Evolutionary conservation across 768 basidiomycete genomes (phyloP).

Genomic region (Candolleomyces aberdarensis): DNA sequence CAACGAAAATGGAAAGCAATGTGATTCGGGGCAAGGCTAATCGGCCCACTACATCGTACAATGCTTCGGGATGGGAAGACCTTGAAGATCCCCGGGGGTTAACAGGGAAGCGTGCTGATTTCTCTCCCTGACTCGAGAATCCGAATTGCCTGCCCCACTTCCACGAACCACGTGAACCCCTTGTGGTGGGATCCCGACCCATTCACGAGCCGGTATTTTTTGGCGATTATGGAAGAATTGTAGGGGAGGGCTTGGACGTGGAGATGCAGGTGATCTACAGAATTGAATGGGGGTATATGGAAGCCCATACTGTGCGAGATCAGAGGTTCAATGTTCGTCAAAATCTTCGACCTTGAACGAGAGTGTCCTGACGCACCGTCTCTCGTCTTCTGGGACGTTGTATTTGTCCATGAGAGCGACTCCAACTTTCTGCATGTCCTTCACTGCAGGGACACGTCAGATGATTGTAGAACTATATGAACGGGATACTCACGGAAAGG

Average conservation of each 20-base stretch:
- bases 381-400: slow-evolving; percentile 36
- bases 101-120: slow-evolving; percentile 52
- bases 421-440: slow-evolving; percentile 41
- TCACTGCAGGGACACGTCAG: slow-evolving; percentile 20
- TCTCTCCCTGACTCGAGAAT: slow-evolving; percentile 54
- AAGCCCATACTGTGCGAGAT: slow-evolving; percentile 60
- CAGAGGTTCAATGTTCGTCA: background rate
- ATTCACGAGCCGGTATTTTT: slow-evolving; percentile 48
- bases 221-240: slow-evolving; percentile 29
- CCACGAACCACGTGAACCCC: slow-evolving; percentile 72
- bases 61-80: no score
- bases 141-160: slow-evolving; percentile 54
- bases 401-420: slow-evolving; percentile 47
- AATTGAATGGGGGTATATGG: slow-evolving; percentile 78
- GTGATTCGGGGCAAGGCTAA: no score
- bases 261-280: slow-evolving; percentile 69
- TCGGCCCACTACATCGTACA: no score
- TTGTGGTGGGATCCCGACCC: slow-evolving; percentile 46
- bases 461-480: background rate
- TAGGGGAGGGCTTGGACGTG: slow-evolving; percentile 74
- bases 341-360: background rate
- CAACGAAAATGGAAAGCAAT: no score
- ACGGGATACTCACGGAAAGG: slow-evolving; percentile 39
- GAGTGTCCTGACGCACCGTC: slow-evolving; percentile 37
- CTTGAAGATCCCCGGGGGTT: slow-evolving; percentile 6